Conservation (phyloP, 805 yeast genomes). For the Myxozyma geophila region DNA sequence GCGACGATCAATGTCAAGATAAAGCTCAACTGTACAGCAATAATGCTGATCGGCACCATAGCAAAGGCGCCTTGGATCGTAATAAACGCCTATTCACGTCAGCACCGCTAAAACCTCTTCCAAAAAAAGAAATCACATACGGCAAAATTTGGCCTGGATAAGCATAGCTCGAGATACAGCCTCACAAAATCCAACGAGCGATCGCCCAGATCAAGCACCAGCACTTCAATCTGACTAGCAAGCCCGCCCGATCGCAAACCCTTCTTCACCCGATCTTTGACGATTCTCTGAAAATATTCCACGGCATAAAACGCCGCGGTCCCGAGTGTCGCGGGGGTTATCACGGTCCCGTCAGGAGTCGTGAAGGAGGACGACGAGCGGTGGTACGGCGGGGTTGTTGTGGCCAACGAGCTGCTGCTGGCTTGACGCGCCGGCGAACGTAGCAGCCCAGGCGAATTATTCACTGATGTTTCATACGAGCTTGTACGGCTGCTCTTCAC, state of each 20-base stretch:
- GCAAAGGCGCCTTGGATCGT: slow-evolving; percentile 27
- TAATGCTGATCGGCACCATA: slow-evolving; percentile 12
- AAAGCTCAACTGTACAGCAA: not conserved
- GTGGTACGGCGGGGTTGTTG: not conserved
- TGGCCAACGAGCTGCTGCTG: not conserved
- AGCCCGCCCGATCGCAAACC: not conserved
- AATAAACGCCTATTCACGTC: slow-evolving; percentile 16
- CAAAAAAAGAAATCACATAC: slow-evolving; percentile 7
- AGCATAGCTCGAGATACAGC: slow-evolving; percentile 1
- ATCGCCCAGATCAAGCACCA: slow-evolving; percentile 23
- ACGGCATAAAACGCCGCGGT: slow-evolving; percentile 1
- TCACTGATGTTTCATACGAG: not conserved
- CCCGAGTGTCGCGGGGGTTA: not conserved
- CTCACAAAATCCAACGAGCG: slow-evolving; percentile 8
- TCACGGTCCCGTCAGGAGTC: not conserved
- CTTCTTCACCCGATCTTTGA: not conserved
- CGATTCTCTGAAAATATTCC: slow-evolving; percentile 5
- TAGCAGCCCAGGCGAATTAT: too few species aligned
- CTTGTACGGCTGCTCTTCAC: not conserved
- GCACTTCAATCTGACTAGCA: slow-evolving; percentile 16
- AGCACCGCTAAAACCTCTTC: not conserved
- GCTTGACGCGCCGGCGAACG: not conserved
- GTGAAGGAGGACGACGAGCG: not conserved
- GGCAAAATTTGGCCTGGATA: slow-evolving; percentile 19
- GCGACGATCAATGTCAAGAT: not conserved